These are phyloP conservation scores for Xanthoceras sorbifolium DNA, from an alignment of 345 rosid genomes.

Conservation along the genomic window DNA sequence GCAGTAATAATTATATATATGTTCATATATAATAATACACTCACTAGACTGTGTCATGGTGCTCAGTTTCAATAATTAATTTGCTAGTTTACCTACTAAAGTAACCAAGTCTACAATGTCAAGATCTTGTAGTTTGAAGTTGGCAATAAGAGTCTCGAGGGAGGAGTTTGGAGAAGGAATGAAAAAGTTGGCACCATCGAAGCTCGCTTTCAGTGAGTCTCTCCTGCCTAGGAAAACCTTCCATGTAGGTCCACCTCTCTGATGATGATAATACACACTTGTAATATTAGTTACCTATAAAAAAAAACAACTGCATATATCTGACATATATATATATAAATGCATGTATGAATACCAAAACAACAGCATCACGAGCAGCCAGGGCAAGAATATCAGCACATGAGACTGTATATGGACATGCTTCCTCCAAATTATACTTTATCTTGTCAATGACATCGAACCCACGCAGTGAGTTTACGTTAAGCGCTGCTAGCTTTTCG, in stretches of 20 bases:
- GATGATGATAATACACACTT: not conserved
- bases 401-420: slow-evolving; percentile 73
- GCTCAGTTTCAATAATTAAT: not conserved
- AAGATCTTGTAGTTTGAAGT: slow-evolving; percentile 67
- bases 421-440: slow-evolving; percentile 68
- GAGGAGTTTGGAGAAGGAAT: slow-evolving; percentile 83
- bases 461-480: slow-evolving; percentile 64
- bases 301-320: not conserved
- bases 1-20: no score
- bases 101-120: slow-evolving; percentile 60
- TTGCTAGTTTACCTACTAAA: slow-evolving; percentile 48
- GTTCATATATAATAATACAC: no score
- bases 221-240: slow-evolving; percentile 63
- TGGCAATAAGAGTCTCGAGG: slow-evolving; percentile 55
- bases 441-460: slow-evolving; percentile 74
- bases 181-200: slow-evolving; percentile 62
- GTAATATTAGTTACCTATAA: not conserved
- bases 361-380: slow-evolving; percentile 78
- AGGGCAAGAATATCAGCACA: slow-evolving; percentile 78
- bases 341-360: slow-evolving; percentile 24
- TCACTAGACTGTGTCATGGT: not conserved
- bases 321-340: not conserved
- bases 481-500: slow-evolving; percentile 76
- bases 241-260: slow-evolving; percentile 88
- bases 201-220: slow-evolving; percentile 74